Percentiles rank a stretch among this genome's conserved stretches.
phyloP scores from a whole-genome alignment of 495 filamentous ascomycete species.

The Aspergillus taichungensis region DNA sequence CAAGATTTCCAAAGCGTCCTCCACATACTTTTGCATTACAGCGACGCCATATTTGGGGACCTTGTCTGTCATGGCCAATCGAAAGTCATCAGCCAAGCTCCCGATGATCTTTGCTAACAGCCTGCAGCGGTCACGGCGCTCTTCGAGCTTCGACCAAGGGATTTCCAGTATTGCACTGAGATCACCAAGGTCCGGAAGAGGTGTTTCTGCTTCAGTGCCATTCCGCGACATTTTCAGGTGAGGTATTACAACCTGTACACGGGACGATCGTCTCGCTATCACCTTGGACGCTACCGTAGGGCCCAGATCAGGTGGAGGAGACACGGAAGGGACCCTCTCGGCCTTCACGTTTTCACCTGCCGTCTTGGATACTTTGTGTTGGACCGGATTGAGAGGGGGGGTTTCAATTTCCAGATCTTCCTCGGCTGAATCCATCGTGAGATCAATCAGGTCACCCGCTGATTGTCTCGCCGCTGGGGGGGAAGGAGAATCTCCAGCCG shows the following conservation, averaged over 20 bases:
- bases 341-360: background rate
- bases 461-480: background rate
- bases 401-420: slow-evolving; percentile 20
- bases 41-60: slow-evolving; percentile 6
- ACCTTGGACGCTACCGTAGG: slow-evolving; percentile 1
- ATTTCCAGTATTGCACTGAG: slow-evolving; percentile 14
- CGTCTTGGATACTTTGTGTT: background rate
- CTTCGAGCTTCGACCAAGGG: slow-evolving; percentile 15
- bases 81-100: slow-evolving; percentile 9
- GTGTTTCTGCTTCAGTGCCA: background rate
- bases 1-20: slow-evolving; percentile 8
- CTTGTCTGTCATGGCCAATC: slow-evolving; percentile 2
- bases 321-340: slow-evolving; percentile 6
- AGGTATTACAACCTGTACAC: no score
- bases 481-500: no score
- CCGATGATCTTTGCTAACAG: slow-evolving; percentile 21
- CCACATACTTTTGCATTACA: slow-evolving; percentile 1
- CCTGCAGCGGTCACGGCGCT: slow-evolving; percentile 23
- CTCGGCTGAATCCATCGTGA: slow-evolving; percentile 18
- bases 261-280: background rate
- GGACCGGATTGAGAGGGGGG: slow-evolving; percentile 21
- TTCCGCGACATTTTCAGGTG: background rate
- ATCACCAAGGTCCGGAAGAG: slow-evolving; percentile 19
- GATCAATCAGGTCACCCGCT: slow-evolving; percentile 17
- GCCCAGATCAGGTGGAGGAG: slow-evolving; percentile 10